phyloP scores from a whole-genome alignment of 2,329 filamentous ascomycete species.

The Ascochyta rabiei region DNA sequence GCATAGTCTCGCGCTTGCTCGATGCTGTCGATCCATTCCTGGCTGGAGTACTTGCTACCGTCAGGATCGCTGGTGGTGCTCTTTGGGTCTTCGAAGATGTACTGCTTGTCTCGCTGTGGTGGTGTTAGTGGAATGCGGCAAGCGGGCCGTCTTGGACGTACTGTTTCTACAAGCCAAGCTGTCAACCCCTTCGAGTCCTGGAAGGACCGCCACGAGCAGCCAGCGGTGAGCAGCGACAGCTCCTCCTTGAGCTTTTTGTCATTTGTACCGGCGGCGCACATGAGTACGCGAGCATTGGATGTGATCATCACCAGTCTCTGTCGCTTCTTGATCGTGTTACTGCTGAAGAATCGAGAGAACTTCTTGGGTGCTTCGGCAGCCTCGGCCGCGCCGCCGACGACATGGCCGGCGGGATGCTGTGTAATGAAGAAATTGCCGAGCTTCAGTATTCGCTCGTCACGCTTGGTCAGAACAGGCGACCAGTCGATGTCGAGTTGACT shows the following conservation, averaged over 20 bases:
- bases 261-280: constrained; percentile 89
- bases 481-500: constrained; percentile 97
- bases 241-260: constrained; percentile 96
- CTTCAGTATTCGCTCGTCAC: constrained; percentile 93
- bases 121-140: neutral
- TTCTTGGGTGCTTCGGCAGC: constrained; percentile 73
- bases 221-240: constrained; percentile 78
- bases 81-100: constrained; percentile 93
- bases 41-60: constrained; percentile 70
- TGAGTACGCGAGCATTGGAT: constrained; percentile 84
- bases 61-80: constrained; percentile 68
- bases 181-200: constrained; percentile 86
- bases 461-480: constrained; percentile 90
- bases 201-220: constrained; percentile 78
- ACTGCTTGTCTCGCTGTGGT: constrained; percentile 80
- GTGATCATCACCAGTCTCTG: constrained; percentile 95
- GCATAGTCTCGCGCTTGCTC: constrained; percentile 87
- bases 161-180: constrained; percentile 90
- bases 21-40: constrained; percentile 91
- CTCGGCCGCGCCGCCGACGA: constrained; percentile 72
- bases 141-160: constrained; percentile 59
- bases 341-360: constrained; percentile 90
- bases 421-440: constrained; percentile 88
- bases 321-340: constrained; percentile 88
- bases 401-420: constrained; percentile 77